These are phyloP conservation scores for Candida patagonica DNA, from an alignment of 805 yeast genomes.

Conservation along the genomic window DNA sequence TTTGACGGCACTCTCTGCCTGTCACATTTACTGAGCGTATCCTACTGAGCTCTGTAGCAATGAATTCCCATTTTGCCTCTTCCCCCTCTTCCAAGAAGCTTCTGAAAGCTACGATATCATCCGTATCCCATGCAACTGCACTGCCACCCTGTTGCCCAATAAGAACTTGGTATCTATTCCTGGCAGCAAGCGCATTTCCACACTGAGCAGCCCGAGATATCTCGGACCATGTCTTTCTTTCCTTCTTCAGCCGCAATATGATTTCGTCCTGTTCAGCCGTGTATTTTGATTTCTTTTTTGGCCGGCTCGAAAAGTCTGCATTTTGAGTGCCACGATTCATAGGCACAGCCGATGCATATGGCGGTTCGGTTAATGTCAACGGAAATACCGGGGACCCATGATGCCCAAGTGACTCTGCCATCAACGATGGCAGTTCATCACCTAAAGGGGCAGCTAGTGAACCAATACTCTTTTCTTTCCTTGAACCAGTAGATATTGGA, in stretches of 20 bases:
- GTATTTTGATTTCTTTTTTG: conserved; percentile 59
- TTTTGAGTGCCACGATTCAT: conserved; percentile 36
- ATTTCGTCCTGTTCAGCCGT: conserved; percentile 57
- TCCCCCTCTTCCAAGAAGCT: conserved; percentile 59
- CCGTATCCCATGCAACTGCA: conserved; percentile 50
- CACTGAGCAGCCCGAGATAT: conserved; percentile 58
- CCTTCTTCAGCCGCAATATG: conserved; percentile 50
- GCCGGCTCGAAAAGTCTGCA: conserved; percentile 38
- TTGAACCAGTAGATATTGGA: conserved; percentile 1
- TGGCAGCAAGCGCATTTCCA: conserved; percentile 60
- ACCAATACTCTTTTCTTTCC: conserved; percentile 12
- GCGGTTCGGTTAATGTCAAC: conserved; percentile 38
- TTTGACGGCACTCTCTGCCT: conserved; percentile 45
- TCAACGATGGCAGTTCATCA: conserved; percentile 12
- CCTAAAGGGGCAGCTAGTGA: background rate
- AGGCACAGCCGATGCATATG: conserved; percentile 33
- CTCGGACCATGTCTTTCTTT: conserved; percentile 64
- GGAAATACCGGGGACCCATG: conserved; percentile 11
- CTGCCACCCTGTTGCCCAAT: conserved; percentile 81
- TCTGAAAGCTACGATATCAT: conserved; percentile 44
- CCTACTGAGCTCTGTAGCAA: conserved; percentile 53
- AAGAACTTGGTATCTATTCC: conserved; percentile 70
- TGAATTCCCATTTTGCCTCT: conserved; percentile 55
- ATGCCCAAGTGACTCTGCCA: conserved; percentile 3
- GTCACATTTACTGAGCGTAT: conserved; percentile 40